Base-by-base conservation (phyloP, 1,284 basidiomycete species). In the Tylopilus microsporus region DNA sequence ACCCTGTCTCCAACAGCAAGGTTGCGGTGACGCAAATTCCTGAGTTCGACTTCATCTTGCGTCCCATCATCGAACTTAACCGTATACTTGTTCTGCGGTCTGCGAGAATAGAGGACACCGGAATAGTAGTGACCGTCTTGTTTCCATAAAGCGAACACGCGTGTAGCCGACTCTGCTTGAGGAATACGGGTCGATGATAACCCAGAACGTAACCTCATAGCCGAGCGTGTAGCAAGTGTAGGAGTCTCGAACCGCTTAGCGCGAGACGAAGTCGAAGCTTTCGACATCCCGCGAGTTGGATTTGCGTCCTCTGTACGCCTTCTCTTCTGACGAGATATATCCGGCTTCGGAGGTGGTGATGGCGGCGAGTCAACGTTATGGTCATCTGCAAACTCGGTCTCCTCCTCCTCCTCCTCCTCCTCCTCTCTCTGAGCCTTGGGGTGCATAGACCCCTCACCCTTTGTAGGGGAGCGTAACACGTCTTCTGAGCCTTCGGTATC, bases 91-190 rank as follows among this genome's bases (percentile, higher is more conserved):
- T 53, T 70, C 30, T 68, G 66, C 19, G 12, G 36, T 6, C 58
- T 59, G 16, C 64, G 65, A 21, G 77, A 74, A 59, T 82, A 64
- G 9, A 88, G 75, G 32, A 73, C 75, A 12, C 86, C 89, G 6
- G 84, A 68, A 65, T 86, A 90, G 70, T 80, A 91, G 60, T 80
- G 76, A 2, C 77, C 79, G 57, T 84, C 81, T 49, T 72, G 68
- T 61, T 77, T 81, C 85, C 86, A 89, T 12, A 85, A 66, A 2
- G 85, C 88, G 63, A 88, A 84, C 16, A 91, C 85, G 3, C 81
- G 81, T 15, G 84, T 81, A 42, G 68, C 67, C 18, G 73, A 62
- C n/a, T 67, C 62, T 32, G 53, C 53, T 16, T 64, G 42, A 43
- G 55, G 48, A 36, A 61, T 59, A 21, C 66, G 68, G 15, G 57